Percentiles rank a stretch among this genome's conserved stretches.
phyloP scores from a whole-genome alignment of 164 flowering plant genomes.

The Tetrastigma voinierianum region DNA sequence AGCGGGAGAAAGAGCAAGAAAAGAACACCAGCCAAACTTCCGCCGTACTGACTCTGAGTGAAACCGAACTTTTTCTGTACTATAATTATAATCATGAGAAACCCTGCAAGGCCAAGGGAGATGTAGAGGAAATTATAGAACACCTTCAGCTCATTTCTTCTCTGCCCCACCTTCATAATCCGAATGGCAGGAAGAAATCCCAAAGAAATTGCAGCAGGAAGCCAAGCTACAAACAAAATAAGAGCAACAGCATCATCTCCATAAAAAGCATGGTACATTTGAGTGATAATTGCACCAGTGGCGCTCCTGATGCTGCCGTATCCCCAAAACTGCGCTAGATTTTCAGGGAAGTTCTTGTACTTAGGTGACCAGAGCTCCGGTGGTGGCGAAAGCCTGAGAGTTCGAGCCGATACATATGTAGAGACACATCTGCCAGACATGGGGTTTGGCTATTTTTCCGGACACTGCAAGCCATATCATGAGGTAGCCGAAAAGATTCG shows the following conservation, averaged over 20 bases:
- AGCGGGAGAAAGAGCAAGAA: slow-evolving; percentile 28
- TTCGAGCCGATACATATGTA: slow-evolving; percentile 44
- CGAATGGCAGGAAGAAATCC: slow-evolving; percentile 31
- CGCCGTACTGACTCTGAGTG: slow-evolving; percentile 9
- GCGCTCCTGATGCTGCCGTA: slow-evolving; percentile 23
- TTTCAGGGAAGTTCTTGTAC: slow-evolving; percentile 45
- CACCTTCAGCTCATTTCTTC: slow-evolving; percentile 26
- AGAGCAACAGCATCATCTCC: slow-evolving; percentile 26
- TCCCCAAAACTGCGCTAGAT: slow-evolving; percentile 34
- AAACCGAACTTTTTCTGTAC: slow-evolving; percentile 15
- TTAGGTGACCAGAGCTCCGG: slow-evolving; percentile 35
- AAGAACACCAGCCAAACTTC: slow-evolving; percentile 13
- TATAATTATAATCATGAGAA: slow-evolving; percentile 28
- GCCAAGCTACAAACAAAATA: slow-evolving; percentile 39
- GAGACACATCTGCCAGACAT: slow-evolving; percentile 43
- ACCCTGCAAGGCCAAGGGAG: slow-evolving; percentile 33
- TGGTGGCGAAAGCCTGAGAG: slow-evolving; percentile 43
- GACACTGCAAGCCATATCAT: slow-evolving; percentile 43
- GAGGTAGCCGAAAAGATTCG: slow-evolving; percentile 41
- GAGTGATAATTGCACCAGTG: slow-evolving; percentile 37
- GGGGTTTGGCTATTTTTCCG: slow-evolving; percentile 21
- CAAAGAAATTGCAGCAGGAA: slow-evolving; percentile 33
- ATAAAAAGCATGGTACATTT: slow-evolving; percentile 31
- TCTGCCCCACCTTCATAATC: slow-evolving; percentile 17
- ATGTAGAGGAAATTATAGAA: slow-evolving; percentile 33